Conservation (phyloP, 2,329 filamentous ascomycete species). For the Microsporum ferrugineum region DNA sequence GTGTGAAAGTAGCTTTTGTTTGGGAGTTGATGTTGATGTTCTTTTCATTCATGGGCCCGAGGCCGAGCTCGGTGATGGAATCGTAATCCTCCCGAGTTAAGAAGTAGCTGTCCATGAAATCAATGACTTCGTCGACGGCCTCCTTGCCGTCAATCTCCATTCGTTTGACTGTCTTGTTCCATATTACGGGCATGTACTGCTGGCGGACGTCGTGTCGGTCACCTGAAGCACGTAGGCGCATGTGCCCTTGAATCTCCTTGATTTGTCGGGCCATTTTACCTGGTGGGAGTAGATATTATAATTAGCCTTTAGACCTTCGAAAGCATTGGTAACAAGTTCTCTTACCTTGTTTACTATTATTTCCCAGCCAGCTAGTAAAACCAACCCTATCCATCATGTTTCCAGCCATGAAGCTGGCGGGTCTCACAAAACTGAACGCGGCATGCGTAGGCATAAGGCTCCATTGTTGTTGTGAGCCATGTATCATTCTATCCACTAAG, state of each 20-base stretch:
- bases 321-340: neutral
- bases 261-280: constrained; percentile 63
- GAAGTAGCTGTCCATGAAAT: constrained; percentile 95
- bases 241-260: constrained; percentile 93
- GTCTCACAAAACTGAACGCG: constrained; percentile 85
- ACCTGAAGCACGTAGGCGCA: constrained; percentile 80
- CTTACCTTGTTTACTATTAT: constrained; percentile 77
- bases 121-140: constrained; percentile 68
- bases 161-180: constrained; percentile 64
- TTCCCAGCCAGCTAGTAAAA: constrained; percentile 89
- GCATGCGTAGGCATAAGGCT: constrained; percentile 94
- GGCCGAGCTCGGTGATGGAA: constrained; percentile 76
- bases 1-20: constrained; percentile 81
- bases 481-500: constrained; percentile 93
- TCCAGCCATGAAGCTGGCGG: constrained; percentile 76
- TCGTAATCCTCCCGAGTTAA: constrained; percentile 93
- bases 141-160: constrained; percentile 73
- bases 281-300: constrained; percentile 16
- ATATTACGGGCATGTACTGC: constrained; percentile 82
- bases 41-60: constrained; percentile 71
- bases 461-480: constrained; percentile 96
- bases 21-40: constrained; percentile 67
- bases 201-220: constrained; percentile 91
- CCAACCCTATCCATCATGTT: constrained; percentile 57
- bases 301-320: constrained; percentile 4